Evolutionary conservation across 1,284 basidiomycete genomes (phyloP).

Genomic region (Cutaneotrichosporon sp.): DNA sequence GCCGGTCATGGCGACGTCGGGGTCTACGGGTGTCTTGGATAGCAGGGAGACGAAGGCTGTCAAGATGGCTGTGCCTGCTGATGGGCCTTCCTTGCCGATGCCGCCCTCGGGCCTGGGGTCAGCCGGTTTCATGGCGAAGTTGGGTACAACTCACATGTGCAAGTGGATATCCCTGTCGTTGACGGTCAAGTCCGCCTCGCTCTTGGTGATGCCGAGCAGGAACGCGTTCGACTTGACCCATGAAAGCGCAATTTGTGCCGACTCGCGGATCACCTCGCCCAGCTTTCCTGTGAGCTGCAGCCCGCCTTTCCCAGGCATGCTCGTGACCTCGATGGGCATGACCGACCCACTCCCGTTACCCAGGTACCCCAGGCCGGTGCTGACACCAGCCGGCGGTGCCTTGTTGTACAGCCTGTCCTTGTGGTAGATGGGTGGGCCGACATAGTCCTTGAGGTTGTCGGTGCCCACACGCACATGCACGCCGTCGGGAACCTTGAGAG

Average conservation of each 20-base stretch:
- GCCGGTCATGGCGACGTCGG: constrained; percentile 92
- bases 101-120: constrained; percentile 69
- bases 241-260: constrained; percentile 85
- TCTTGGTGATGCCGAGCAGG: constrained; percentile 76
- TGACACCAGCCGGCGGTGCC: constrained; percentile 83
- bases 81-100: constrained; percentile 96
- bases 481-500: constrained; percentile 71
- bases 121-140: background rate
- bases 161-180: constrained; percentile 82
- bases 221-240: constrained; percentile 90
- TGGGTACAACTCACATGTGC: constrained; percentile 59
- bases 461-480: constrained; percentile 78
- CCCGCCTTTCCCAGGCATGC: constrained; percentile 84
- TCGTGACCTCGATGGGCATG: constrained; percentile 95
- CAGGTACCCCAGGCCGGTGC: constrained; percentile 88
- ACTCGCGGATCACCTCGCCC: constrained; percentile 95
- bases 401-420: constrained; percentile 86
- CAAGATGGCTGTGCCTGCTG: constrained; percentile 88
- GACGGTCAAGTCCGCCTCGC: constrained; percentile 67
- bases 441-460: constrained; percentile 90
- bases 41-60: constrained; percentile 88
- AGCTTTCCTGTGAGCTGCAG: constrained; percentile 93
- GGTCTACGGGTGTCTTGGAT: constrained; percentile 71
- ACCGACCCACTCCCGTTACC: constrained; percentile 94
- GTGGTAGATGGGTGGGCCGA: constrained; percentile 89